phyloP scores from a whole-genome alignment of 2,329 filamentous ascomycete species.

The Cladophialophora yegresii region DNA sequence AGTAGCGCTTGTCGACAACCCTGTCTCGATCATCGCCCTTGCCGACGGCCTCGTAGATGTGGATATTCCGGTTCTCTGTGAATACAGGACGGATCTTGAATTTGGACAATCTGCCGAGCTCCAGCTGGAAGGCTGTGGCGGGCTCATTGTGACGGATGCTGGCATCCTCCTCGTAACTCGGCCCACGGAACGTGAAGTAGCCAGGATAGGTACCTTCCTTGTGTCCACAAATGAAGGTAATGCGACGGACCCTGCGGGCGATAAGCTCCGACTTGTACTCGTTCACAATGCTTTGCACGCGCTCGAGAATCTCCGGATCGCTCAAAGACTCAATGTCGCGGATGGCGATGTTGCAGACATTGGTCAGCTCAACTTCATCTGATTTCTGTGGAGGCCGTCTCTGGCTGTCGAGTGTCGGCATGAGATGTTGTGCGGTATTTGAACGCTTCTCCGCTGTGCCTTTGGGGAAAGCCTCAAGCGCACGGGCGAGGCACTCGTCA shows the following conservation, averaged over 20 bases:
- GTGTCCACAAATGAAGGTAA: conserved; percentile 95
- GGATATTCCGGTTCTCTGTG: conserved; percentile 98
- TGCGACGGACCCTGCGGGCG: conserved; percentile 76
- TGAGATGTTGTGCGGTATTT: conserved; percentile 59
- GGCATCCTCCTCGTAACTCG: conserved; percentile 82
- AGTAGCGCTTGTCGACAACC: conserved; percentile 78
- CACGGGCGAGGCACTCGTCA: conserved; percentile 81
- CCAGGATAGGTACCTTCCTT: conserved; percentile 92
- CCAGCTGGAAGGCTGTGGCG: conserved; percentile 96
- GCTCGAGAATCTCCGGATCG: conserved; percentile 75
- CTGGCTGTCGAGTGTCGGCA: conserved; percentile 73
- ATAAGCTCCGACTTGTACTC: conserved; percentile 83
- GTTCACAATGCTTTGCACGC: conserved; percentile 74
- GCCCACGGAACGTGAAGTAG: conserved; percentile 98
- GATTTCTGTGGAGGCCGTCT: conserved; percentile 62
- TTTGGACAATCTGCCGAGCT: conserved; percentile 88
- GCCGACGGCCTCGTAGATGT: conserved; percentile 95
- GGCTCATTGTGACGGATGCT: conserved; percentile 97
- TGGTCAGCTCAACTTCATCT: conserved; percentile 75
- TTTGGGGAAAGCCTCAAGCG: conserved; percentile 76
- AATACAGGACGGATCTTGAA: conserved; percentile 99
- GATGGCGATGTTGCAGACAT: conserved; percentile 89
- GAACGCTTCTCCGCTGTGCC: conserved; percentile 58
- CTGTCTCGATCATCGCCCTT: conserved; percentile 89
- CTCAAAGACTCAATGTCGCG: conserved; percentile 81